Conservation (phyloP, 2,329 filamentous ascomycete genomes). For the Epichloe aotearoae region DNA sequence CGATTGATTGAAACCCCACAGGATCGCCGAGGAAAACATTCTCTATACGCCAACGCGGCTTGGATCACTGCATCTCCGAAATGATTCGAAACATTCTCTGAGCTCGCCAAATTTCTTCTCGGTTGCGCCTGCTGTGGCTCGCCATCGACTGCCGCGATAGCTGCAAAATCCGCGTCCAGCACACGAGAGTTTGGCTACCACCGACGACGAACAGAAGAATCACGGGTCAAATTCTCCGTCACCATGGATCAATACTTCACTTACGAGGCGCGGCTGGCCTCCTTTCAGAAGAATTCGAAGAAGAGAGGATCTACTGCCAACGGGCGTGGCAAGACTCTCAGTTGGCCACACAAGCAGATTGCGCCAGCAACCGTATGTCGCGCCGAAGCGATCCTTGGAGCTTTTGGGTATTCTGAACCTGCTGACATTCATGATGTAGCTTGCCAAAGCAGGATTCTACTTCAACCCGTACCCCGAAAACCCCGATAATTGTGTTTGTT, state of each 20-base stretch:
- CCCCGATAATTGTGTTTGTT: conserved; percentile 83
- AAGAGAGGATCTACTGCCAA: conserved; percentile 56
- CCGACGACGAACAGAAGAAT: not conserved
- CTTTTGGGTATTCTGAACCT: not conserved
- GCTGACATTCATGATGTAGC: conserved; percentile 34
- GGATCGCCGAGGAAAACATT: not conserved
- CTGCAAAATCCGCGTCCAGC: not conserved
- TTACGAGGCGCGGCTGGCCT: conserved; percentile 63
- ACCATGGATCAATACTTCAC: conserved; percentile 37
- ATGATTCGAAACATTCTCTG: not conserved
- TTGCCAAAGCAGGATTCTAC: conserved; percentile 85
- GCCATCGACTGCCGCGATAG: not conserved
- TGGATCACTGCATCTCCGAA: not conserved
- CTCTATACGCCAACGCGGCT: not conserved
- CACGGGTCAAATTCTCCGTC: conserved; percentile 1
- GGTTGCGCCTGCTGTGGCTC: not conserved
- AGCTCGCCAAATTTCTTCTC: not conserved
- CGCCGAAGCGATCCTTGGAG: not conserved
- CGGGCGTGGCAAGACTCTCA: conserved; percentile 37
- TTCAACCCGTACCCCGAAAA: conserved; percentile 63
- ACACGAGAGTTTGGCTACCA: not conserved
- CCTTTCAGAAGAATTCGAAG: conserved; percentile 58
- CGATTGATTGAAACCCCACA: not conserved
- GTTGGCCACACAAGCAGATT: conserved; percentile 60
- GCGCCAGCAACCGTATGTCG: conserved; percentile 17